Conservation (phyloP, 1,284 basidiomycete genomes). For the Cutaneotrichosporon daszewskae region DNA sequence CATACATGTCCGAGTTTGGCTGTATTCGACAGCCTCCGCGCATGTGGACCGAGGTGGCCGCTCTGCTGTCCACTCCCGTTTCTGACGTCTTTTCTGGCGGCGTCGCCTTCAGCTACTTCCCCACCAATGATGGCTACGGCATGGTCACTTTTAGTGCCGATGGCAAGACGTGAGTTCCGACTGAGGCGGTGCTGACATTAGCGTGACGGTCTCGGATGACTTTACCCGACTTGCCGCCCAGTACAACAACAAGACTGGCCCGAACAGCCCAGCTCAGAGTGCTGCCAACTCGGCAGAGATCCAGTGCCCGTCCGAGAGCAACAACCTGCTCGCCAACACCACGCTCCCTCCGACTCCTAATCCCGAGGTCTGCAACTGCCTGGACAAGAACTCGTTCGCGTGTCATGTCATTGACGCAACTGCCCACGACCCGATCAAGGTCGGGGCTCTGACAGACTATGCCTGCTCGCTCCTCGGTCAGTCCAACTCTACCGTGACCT, state of each 20-base stretch:
- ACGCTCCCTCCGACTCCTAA: conserved; percentile 78
- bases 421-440: conserved; percentile 59
- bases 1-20: conserved; percentile 88
- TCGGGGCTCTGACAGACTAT: conserved; percentile 61
- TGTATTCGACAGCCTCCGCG: conserved; percentile 63
- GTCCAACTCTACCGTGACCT: conserved; percentile 54
- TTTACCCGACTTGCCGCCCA: conserved; percentile 62
- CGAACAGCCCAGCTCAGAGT: conserved; percentile 60
- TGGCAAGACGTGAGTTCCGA: conserved; percentile 32
- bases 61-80: conserved; percentile 69
- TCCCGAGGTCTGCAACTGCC: conserved; percentile 68
- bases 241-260: conserved; percentile 57
- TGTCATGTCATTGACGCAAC: conserved; percentile 66
- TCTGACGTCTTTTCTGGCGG: conserved; percentile 78
- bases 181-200: conserved; percentile 11
- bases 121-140: conserved; percentile 70
- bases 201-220: conserved; percentile 47
- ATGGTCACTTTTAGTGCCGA: conserved; percentile 65
- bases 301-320: conserved; percentile 60
- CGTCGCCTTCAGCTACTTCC: conserved; percentile 72
- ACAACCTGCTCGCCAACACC: conserved; percentile 60
- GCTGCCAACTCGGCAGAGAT: conserved; percentile 57
- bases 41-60: conserved; percentile 70
- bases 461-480: conserved; percentile 66
- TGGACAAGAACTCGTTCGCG: conserved; percentile 58